These are phyloP conservation scores for Auricularia sp. DNA, from an alignment of 768 basidiomycete genomes.

Conservation along the genomic window DNA sequence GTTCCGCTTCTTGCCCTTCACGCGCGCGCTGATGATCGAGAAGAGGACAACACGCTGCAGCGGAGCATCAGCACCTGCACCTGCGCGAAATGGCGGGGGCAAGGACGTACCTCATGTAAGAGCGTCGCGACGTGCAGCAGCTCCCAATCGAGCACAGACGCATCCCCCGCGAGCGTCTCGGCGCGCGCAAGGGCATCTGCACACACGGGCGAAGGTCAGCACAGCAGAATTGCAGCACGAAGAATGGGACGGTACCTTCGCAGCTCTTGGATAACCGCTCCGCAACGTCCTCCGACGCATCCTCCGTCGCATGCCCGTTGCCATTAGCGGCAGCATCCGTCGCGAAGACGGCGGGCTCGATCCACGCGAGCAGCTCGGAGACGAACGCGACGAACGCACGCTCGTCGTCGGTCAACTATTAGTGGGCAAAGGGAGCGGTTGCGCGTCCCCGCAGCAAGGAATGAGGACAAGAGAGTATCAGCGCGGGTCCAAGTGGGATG, in stretches of 20 bases:
- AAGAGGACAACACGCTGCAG: neutral
- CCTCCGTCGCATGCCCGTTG: neutral
- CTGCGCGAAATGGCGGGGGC: too few relatives aligned
- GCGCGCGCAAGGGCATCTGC: neutral
- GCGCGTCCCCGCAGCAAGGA: too few relatives aligned
- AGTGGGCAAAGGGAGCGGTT: too few relatives aligned
- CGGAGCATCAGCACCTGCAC: too few relatives aligned
- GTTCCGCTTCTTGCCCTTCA: neutral
- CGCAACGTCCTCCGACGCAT: neutral
- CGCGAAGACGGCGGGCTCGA: neutral
- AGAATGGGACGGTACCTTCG: neutral
- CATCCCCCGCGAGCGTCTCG: neutral
- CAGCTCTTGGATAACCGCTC: neutral
- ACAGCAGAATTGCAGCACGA: too few relatives aligned
- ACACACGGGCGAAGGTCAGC: too few relatives aligned
- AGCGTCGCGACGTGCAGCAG: neutral
- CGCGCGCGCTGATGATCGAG: neutral
- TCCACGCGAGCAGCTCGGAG: neutral
- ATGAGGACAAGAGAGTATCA: too few relatives aligned
- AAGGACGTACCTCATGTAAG: neutral
- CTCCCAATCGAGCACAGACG: neutral
- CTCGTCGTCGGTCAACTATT: neutral
- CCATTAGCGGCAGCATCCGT: neutral
- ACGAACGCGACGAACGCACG: neutral
- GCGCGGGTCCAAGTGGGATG: too few relatives aligned